These are phyloP conservation scores for Ceratocystis colombiana DNA, from an alignment of 2,329 filamentous ascomycete genomes.

Conservation along the genomic window DNA sequence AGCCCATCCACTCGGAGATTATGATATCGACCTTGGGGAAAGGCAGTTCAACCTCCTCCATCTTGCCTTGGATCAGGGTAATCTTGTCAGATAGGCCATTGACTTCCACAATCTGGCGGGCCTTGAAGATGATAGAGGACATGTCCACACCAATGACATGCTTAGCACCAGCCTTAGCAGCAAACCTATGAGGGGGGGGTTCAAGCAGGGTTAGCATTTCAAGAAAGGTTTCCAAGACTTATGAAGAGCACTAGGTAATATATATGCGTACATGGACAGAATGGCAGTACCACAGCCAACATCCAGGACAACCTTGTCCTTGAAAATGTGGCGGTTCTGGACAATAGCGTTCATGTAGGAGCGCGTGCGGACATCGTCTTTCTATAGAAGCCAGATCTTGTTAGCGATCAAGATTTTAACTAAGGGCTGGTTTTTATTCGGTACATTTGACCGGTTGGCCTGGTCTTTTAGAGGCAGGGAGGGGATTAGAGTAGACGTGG, in stretches of 20 bases:
- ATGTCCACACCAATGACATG: slow-evolving; percentile 99
- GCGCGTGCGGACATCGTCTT: slow-evolving; percentile 94
- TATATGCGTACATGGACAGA: slow-evolving; percentile 71
- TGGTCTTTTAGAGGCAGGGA: background rate
- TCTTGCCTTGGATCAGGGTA: slow-evolving; percentile 96
- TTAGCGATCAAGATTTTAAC: slow-evolving; percentile 28
- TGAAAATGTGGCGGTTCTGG: slow-evolving; percentile 91
- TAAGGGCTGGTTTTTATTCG: too few relatives aligned
- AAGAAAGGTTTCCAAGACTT: slow-evolving; percentile 19
- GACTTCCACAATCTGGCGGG: slow-evolving; percentile 79
- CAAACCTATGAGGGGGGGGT: slow-evolving; percentile 58
- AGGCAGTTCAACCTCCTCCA: slow-evolving; percentile 93
- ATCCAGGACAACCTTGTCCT: slow-evolving; percentile 76
- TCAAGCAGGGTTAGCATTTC: slow-evolving; percentile 16
- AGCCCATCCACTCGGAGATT: slow-evolving; percentile 99
- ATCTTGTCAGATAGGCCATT: slow-evolving; percentile 96
- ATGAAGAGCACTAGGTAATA: slow-evolving; percentile 22
- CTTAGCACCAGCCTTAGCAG: slow-evolving; percentile 88
- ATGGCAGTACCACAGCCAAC: slow-evolving; percentile 96
- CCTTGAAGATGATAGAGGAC: slow-evolving; percentile 99
- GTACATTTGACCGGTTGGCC: background rate
- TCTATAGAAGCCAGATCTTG: slow-evolving; percentile 43
- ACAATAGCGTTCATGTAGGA: slow-evolving; percentile 97
- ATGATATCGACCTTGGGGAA: slow-evolving; percentile 98
- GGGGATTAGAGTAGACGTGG: background rate